These are phyloP conservation scores for Spinacia oleracea DNA, from an alignment of 179 eudicot species.

Conservation along the genomic window DNA sequence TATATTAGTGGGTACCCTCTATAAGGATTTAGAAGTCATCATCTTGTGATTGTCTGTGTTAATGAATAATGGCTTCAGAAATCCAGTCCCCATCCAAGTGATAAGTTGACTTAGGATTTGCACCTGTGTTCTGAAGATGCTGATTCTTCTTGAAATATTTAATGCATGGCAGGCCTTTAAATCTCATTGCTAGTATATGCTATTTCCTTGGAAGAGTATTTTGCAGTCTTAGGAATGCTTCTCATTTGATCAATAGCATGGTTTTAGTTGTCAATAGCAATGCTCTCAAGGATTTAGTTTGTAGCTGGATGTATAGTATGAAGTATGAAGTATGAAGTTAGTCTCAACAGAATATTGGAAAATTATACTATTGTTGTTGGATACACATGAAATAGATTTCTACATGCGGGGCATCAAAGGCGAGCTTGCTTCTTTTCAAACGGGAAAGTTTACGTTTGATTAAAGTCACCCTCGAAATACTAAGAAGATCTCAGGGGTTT, in stretches of 20 bases:
- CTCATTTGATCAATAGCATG: neutral
- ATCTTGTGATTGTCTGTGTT: neutral
- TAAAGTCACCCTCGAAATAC: neutral
- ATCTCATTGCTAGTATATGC: neutral
- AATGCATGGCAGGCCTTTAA: neutral
- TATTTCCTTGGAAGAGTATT: neutral
- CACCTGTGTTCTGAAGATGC: neutral
- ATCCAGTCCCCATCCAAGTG: neutral
- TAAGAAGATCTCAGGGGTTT: neutral
- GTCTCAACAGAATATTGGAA: neutral
- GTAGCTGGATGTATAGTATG: neutral
- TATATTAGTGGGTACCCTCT: neutral
- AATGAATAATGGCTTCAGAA: neutral
- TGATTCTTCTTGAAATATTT: neutral
- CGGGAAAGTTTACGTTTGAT: neutral
- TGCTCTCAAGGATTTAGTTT: neutral
- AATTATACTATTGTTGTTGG: neutral
- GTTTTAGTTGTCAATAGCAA: neutral
- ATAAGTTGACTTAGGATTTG: neutral
- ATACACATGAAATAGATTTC: neutral
- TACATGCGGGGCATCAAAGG: neutral
- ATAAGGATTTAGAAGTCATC: neutral
- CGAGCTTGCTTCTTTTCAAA: neutral
- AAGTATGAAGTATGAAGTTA: neutral
- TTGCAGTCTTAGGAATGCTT: neutral